phyloP scores from a whole-genome alignment of 2,329 filamentous ascomycete species.

The Lasiodiplodia gonubiensis region DNA sequence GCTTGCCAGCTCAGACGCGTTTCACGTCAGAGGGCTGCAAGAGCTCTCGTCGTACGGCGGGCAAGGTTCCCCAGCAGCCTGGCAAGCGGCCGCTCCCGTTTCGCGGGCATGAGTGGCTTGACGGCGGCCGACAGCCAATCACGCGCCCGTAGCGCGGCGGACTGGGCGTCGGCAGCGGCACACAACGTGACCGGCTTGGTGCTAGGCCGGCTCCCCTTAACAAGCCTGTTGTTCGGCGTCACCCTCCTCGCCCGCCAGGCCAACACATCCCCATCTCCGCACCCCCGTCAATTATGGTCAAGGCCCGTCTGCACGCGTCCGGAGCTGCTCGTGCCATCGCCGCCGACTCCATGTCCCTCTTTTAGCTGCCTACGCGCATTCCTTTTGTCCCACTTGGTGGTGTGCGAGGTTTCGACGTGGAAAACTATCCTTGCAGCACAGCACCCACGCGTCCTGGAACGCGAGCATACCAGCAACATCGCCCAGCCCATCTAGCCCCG shows the following conservation, averaged over 20 bases:
- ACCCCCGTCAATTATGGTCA: constrained; percentile 23
- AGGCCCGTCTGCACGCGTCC: constrained; percentile 20
- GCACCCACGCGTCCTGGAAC: constrained; percentile 8
- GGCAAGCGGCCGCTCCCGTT: constrained; percentile 6
- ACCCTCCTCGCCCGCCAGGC: constrained; percentile 16
- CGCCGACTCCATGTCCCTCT: constrained; percentile 23
- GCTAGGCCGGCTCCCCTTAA: constrained; percentile 19
- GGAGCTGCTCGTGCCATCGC: constrained; percentile 19
- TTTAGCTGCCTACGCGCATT: constrained; percentile 16
- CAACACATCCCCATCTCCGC: constrained; percentile 20
- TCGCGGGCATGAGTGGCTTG: constrained; percentile 2
- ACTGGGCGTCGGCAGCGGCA: too few species aligned
- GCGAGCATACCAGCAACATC: constrained; percentile 18
- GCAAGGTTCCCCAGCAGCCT: constrained; percentile 2
- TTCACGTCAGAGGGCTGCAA: constrained; percentile 8
- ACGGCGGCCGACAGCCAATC: not conserved
- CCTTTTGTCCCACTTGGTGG: constrained; percentile 12
- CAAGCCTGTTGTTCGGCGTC: constrained; percentile 4
- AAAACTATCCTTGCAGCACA: constrained; percentile 26
- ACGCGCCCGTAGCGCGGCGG: not conserved
- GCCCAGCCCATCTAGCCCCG: constrained; percentile 12
- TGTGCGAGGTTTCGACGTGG: constrained; percentile 11
- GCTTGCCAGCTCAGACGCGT: constrained; percentile 20
- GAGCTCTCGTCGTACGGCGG: not conserved
- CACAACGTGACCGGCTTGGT: constrained; percentile 14